Base-by-base conservation (phyloP, 1,284 basidiomycete genomes). In the Gymnopus androsaceus region DNA sequence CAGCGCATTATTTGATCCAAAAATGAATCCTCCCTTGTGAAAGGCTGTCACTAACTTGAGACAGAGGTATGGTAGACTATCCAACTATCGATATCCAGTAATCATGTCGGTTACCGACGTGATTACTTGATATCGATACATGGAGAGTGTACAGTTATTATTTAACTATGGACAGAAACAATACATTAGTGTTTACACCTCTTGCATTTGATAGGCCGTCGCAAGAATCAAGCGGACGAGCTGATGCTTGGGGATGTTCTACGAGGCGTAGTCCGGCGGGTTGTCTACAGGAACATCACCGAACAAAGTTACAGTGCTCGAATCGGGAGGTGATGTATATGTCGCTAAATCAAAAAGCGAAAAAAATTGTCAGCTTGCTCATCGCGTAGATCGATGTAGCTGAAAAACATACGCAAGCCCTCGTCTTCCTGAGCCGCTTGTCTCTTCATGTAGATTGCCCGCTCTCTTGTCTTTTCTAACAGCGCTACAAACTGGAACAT, bases 401-500 rank as follows among this genome's bases (percentile, higher is more conserved):
- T 45, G n/a, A 55, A 55, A 49, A 55, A 83, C 87, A 59, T 68
- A 91, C 88, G 89, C 45, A 88, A 67, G n/a, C 79, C 74, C 54
- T 87, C 84, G 28, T 88, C 88, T 50, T 83, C 80, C 52, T 77
- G 70, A 44, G 75, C 70, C 61, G 72, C 68, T 63, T 85, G 84
- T 45, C 87, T 75, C 66, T 76, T 84, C 87, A 88, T 89, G 63
- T 86, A 88, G 41, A 90, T 82, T 25, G 83, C 83, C 49, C 80
- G 75, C 70, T 90, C 87, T 50, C 89, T 79, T 33, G 86, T 83
- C 75, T 90, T 90, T 72, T 90, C 87, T 51, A 92, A 68, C 27
- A 81, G 67, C 55, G 80, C 82, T 28, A 85, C 83, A 64, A 92
- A 92, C 67, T 83, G 77, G 64, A 90, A 90, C 75, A 92, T 81